These are phyloP conservation scores for Hamiltosporidium tvaerminnensis DNA, from an alignment of 371 early-diverging fungal species.

Conservation along the genomic window DNA sequence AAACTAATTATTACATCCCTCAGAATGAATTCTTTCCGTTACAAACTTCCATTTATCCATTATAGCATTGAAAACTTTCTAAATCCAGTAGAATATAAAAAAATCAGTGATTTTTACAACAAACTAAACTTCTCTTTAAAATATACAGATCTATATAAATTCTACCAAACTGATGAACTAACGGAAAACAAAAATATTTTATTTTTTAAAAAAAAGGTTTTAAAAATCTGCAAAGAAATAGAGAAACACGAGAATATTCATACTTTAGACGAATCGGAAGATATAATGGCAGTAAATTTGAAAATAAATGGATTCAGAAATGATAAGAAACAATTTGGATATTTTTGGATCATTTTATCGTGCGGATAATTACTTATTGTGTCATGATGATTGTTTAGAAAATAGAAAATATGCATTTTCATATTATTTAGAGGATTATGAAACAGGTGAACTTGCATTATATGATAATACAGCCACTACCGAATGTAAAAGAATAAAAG, in stretches of 20 bases:
- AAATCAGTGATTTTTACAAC: conserved; percentile 2
- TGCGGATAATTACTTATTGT: conserved; percentile 45
- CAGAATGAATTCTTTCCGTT: too few relatives aligned
- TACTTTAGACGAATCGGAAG: too few relatives aligned
- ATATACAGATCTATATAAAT: conserved; percentile 47
- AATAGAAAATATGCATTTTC: conserved; percentile 48
- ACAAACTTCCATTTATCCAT: neutral
- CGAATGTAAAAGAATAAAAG: conserved; percentile 29
- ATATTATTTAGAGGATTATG: conserved; percentile 45
- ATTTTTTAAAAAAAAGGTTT: conserved; percentile 29
- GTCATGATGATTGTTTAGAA: conserved; percentile 51
- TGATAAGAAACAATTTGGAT: conserved; percentile 25
- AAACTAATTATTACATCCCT: too few relatives aligned
- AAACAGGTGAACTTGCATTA: conserved; percentile 39
- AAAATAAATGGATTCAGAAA: too few relatives aligned
- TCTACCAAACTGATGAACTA: conserved; percentile 50
- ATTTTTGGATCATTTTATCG: conserved; percentile 50
- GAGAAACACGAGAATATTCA: neutral
- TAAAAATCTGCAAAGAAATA: conserved; percentile 14
- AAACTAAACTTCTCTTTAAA: conserved; percentile 20
- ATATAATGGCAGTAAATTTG: too few relatives aligned
- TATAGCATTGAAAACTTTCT: neutral
- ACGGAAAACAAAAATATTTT: conserved; percentile 13
- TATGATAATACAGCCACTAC: conserved; percentile 39
- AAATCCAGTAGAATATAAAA: neutral